Evolutionary conservation across 768 basidiomycete genomes (phyloP).

Genomic region (Phanerochaete carnosa): DNA sequence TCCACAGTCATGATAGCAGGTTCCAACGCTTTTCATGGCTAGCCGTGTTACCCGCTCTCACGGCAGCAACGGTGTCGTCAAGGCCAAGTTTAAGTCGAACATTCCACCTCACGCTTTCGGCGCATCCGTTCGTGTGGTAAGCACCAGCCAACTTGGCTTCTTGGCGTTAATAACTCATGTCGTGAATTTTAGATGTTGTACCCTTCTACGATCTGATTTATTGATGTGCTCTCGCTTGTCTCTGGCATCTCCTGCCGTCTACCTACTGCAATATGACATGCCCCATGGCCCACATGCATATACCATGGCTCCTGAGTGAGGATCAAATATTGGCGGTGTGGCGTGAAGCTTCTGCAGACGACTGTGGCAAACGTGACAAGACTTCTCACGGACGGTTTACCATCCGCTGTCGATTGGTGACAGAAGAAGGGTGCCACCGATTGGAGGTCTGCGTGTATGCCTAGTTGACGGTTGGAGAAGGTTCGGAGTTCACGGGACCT

Average conservation of each 20-base stretch:
- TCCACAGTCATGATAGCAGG: background rate
- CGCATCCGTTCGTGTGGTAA: slow-evolving; percentile 85
- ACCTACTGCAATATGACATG: slow-evolving; percentile 35
- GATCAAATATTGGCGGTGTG: background rate
- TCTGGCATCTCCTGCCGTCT: slow-evolving; percentile 20
- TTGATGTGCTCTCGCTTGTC: slow-evolving; percentile 21
- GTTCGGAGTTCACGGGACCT: too few relatives aligned
- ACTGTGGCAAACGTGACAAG: too few relatives aligned
- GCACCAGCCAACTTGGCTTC: slow-evolving; percentile 28
- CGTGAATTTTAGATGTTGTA: slow-evolving; percentile 73
- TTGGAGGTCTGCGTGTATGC: too few relatives aligned
- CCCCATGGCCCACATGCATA: slow-evolving; percentile 28
- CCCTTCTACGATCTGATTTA: slow-evolving; percentile 75
- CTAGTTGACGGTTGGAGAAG: too few relatives aligned
- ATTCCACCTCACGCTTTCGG: slow-evolving; percentile 94
- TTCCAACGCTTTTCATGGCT: background rate
- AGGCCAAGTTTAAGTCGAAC: slow-evolving; percentile 94
- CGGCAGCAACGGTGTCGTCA: slow-evolving; percentile 93
- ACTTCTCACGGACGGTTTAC: too few relatives aligned
- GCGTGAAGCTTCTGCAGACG: too few relatives aligned
- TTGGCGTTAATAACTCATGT: background rate
- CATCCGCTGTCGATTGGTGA: too few relatives aligned
- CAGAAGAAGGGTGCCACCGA: too few relatives aligned
- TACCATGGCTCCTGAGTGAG: background rate
- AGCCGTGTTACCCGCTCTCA: slow-evolving; percentile 93